phyloP scores from a whole-genome alignment of 1,139 yeast species.

The Diutina rugosa region DNA sequence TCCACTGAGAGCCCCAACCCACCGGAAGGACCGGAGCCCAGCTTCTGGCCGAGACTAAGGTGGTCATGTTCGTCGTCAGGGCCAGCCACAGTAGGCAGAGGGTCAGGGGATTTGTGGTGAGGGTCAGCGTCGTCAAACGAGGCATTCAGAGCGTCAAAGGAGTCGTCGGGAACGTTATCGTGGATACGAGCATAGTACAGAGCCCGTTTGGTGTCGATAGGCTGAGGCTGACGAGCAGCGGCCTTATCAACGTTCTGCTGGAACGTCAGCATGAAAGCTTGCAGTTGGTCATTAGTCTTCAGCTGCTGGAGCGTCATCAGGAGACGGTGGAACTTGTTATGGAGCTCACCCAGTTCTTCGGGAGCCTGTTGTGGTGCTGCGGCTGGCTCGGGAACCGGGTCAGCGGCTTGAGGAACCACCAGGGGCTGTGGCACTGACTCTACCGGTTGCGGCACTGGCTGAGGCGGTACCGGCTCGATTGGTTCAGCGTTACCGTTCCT shows the following conservation, averaged over 20 bases:
- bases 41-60: conserved; percentile 9
- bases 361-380: neutral
- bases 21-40: neutral
- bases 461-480: neutral
- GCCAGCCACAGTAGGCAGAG: conserved; percentile 14
- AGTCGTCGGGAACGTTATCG: conserved; percentile 5
- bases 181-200: conserved; percentile 22
- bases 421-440: too few relatives aligned
- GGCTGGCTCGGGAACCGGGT: neutral
- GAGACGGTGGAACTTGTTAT: conserved; percentile 23
- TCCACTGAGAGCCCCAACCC: neutral
- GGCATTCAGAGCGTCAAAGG: neutral
- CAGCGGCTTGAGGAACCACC: neutral
- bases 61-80: conserved; percentile 13
- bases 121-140: neutral
- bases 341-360: neutral
- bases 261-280: conserved; percentile 24
- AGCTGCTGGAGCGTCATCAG: conserved; percentile 28
- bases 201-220: conserved; percentile 12
- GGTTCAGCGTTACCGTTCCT: neutral
- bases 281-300: conserved; percentile 13
- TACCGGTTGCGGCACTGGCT: neutral
- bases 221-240: conserved; percentile 5
- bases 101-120: neutral
- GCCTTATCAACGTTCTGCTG: conserved; percentile 10